Conservation (phyloP, 1,284 basidiomycete genomes). For the Sporisorium sorghi region DNA sequence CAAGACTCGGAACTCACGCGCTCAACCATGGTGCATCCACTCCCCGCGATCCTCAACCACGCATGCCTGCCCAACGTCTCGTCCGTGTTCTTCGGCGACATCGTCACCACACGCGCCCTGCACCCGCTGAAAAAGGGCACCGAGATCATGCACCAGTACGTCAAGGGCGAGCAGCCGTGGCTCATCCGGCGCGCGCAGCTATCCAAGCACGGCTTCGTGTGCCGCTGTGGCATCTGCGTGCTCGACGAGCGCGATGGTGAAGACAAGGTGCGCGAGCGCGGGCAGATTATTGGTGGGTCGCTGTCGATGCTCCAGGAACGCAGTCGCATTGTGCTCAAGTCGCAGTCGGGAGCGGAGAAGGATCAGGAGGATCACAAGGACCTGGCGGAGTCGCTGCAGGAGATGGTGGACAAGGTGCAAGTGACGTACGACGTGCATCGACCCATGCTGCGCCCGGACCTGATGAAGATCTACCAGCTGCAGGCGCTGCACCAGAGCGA, state of each 20-base stretch:
- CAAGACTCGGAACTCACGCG: constrained; percentile 50
- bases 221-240: constrained; percentile 59
- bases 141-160: constrained; percentile 68
- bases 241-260: constrained; percentile 60
- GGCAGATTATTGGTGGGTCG: constrained; percentile 52
- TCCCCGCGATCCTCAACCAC: constrained; percentile 68
- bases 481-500: constrained; percentile 46
- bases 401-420: constrained; percentile 48
- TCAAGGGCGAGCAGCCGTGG: constrained; percentile 63
- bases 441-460: constrained; percentile 53
- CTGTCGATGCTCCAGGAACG: constrained; percentile 60
- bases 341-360: constrained; percentile 9
- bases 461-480: constrained; percentile 55
- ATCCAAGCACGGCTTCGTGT: constrained; percentile 66
- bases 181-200: constrained; percentile 56
- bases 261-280: constrained; percentile 39
- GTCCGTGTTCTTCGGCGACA: constrained; percentile 66
- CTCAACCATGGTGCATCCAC: constrained; percentile 67
- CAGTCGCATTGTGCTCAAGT: constrained; percentile 58
- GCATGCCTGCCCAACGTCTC: constrained; percentile 67
- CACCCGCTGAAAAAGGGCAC: constrained; percentile 57
- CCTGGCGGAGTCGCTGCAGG: constrained; percentile 46
- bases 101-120: constrained; percentile 65
- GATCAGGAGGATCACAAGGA: constrained; percentile 56
- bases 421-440: constrained; percentile 53